Conservation (phyloP, 108 stramenopile species). For the Phaeodactylum tricornutum region DNA sequence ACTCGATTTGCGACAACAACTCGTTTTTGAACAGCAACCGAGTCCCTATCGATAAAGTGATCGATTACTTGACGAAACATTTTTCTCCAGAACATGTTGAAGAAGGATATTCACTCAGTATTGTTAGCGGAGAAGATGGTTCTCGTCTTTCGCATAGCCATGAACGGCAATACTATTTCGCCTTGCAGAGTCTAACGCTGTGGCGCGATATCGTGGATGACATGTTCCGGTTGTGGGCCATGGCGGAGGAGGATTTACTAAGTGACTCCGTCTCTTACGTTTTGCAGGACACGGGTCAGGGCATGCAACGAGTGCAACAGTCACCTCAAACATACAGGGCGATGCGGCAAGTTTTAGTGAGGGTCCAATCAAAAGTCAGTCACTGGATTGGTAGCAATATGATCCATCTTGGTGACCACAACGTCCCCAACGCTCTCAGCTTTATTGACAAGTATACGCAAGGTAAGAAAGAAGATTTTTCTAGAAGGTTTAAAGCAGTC, state of each 20-base stretch:
- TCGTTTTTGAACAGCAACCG: conserved; percentile 79
- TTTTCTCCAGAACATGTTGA: conserved; percentile 33
- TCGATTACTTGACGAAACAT: conserved; percentile 39
- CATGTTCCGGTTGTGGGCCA: conserved; percentile 77
- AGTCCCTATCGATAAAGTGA: conserved; percentile 72
- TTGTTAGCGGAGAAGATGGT: conserved; percentile 55
- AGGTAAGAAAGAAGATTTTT: conserved; percentile 13
- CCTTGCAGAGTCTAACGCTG: conserved; percentile 57
- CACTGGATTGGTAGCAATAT: conserved; percentile 71
- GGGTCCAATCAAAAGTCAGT: conserved; percentile 27
- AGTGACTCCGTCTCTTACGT: conserved; percentile 36
- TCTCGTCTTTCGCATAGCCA: conserved; percentile 72
- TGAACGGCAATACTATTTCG: conserved; percentile 73
- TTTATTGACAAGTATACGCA: conserved; percentile 88
- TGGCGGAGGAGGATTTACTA: conserved; percentile 73
- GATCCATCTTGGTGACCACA: conserved; percentile 81
- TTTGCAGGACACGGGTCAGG: conserved; percentile 76
- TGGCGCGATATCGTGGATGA: conserved; percentile 77
- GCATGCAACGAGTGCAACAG: conserved; percentile 72
- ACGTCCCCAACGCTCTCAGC: conserved; percentile 75
- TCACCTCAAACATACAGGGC: conserved; percentile 64
- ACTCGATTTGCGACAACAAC: conserved; percentile 78
- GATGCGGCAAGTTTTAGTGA: conserved; percentile 44
- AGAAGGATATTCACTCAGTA: conserved; percentile 52
- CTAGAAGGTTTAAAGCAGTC: not conserved